Percentiles rank a stretch among this genome's conserved stretches.
phyloP scores from a whole-genome alignment of 2,329 filamentous ascomycete species.

The Diaporthe ampelina region DNA sequence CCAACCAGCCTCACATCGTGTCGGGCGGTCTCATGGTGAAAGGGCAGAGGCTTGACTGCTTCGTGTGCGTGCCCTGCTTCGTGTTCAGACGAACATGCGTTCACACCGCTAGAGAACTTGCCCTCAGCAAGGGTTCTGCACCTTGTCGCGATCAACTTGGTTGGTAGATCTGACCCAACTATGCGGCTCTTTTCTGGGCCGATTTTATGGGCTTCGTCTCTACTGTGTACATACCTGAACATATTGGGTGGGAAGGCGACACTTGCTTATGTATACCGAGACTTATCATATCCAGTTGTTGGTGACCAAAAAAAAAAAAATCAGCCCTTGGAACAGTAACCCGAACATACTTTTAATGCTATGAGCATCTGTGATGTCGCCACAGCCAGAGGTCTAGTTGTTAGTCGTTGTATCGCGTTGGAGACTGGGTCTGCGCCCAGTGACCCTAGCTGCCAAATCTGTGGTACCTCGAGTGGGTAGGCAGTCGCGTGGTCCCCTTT shows the following conservation, averaged over 20 bases:
- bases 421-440: constrained; percentile 12
- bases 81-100: neutral
- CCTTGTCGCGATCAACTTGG: neutral
- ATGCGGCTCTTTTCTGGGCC: constrained; percentile 7
- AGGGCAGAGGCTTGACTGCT: neutral
- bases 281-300: neutral
- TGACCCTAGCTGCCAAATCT: neutral
- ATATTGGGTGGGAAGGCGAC: neutral
- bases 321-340: neutral
- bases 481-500: constrained; percentile 14
- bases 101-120: constrained; percentile 13
- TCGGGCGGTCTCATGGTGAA: neutral
- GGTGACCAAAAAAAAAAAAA: neutral
- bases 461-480: neutral
- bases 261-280: neutral
- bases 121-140: neutral
- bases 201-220: neutral
- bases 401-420: neutral
- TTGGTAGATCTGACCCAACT: neutral
- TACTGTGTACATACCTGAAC: neutral
- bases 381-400: neutral
- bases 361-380: neutral
- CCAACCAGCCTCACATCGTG: neutral
- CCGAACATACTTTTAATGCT: neutral
- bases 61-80: neutral